Evolutionary conservation across 1,139 yeast species (phyloP).

Genomic region (Hemisphaericaspora lyxosophila): DNA sequence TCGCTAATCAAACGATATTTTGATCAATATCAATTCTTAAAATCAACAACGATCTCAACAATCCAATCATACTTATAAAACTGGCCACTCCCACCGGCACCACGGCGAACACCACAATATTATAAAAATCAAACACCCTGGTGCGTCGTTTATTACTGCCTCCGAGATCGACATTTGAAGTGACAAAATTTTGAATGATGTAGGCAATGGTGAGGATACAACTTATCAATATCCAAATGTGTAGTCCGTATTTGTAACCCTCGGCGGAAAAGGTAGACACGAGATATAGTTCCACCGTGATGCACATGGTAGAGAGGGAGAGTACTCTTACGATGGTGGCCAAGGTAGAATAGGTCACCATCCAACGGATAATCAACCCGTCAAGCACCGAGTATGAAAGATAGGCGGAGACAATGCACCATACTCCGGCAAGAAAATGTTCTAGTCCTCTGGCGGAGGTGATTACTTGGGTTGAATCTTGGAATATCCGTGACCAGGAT

Average conservation of each 20-base stretch:
- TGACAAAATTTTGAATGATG: constrained; percentile 84
- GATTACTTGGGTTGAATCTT: constrained; percentile 28
- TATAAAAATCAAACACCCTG: constrained; percentile 75
- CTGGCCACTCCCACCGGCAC: constrained; percentile 97
- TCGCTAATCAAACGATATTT: too few relatives aligned
- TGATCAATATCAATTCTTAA: constrained; percentile 68
- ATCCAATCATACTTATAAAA: constrained; percentile 84
- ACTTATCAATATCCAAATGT: constrained; percentile 88
- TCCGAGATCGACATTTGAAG: constrained; percentile 67
- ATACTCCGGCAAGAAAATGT: constrained; percentile 66
- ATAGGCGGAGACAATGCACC: constrained; percentile 87
- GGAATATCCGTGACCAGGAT: constrained; percentile 52
- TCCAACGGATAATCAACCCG: constrained; percentile 91
- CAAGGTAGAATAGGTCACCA: constrained; percentile 80
- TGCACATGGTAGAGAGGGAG: constrained; percentile 73
- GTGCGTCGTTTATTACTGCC: constrained; percentile 25
- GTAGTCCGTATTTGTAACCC: constrained; percentile 64
- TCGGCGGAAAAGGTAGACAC: constrained; percentile 56
- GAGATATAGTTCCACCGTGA: constrained; percentile 68
- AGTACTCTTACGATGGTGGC: constrained; percentile 88
- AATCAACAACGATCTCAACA: constrained; percentile 71
- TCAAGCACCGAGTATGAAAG: constrained; percentile 82
- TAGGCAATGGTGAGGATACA: constrained; percentile 82
- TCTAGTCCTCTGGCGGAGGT: constrained; percentile 67
- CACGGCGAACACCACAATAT: constrained; percentile 91